phyloP scores from a whole-genome alignment of 2,329 filamentous ascomycete genomes.

The Geosmithia flava region DNA sequence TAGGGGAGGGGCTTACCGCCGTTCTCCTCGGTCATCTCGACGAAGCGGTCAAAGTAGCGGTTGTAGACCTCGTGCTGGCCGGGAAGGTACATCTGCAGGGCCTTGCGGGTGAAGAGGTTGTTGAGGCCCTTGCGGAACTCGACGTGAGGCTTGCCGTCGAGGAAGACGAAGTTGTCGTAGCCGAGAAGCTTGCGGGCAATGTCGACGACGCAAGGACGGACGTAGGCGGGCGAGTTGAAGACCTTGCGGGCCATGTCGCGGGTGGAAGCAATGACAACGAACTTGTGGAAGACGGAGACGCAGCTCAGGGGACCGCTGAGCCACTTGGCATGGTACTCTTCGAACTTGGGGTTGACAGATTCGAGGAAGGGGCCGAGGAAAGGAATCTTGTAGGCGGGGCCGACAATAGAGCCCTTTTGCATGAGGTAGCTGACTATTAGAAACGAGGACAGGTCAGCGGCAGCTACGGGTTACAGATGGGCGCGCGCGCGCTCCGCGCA shows the following conservation, averaged over 20 bases:
- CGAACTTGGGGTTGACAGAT: constrained; percentile 84
- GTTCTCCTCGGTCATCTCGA: constrained; percentile 61
- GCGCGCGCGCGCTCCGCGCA: background rate
- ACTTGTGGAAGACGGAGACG: constrained; percentile 99
- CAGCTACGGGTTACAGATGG: background rate
- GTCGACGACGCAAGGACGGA: constrained; percentile 95
- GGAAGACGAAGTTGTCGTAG: constrained; percentile 89
- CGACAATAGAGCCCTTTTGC: constrained; percentile 64
- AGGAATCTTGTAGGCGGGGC: constrained; percentile 63
- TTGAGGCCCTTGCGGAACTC: constrained; percentile 97
- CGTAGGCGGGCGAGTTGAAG: constrained; percentile 83
- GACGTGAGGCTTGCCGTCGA: constrained; percentile 88
- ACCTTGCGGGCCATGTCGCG: constrained; percentile 94
- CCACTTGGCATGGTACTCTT: constrained; percentile 89
- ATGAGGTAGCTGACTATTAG: constrained; percentile 57
- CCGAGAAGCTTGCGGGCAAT: constrained; percentile 87
- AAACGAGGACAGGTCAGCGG: background rate
- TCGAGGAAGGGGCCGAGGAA: constrained; percentile 95
- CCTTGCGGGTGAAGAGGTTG: constrained; percentile 82
- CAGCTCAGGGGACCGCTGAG: constrained; percentile 82
- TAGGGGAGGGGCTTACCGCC: constrained; percentile 68
- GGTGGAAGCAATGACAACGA: constrained; percentile 91
- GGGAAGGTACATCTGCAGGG: constrained; percentile 78
- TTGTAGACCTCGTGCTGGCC: constrained; percentile 89
- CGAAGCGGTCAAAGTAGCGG: constrained; percentile 69